Base-by-base conservation (phyloP, 2,329 filamentous ascomycete species). In the Nemania abortiva region DNA sequence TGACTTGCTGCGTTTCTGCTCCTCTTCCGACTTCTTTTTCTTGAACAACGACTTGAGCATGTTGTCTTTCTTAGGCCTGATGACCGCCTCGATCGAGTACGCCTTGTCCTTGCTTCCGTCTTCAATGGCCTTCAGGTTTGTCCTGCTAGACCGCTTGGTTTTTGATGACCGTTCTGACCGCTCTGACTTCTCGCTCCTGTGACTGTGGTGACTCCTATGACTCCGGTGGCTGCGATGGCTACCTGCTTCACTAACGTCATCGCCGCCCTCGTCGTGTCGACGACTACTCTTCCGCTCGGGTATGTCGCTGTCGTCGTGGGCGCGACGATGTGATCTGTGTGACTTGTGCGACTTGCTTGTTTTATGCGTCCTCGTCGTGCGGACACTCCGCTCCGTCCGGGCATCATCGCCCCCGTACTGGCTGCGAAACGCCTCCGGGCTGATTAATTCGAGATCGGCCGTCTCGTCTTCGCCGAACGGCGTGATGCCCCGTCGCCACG, bases 11-110 rank as follows among this genome's bases (percentile, higher is more conserved):
- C 66, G 68, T 53, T 72, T 68, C 34, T 68, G 69, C 4, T 69
- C 59, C 2, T 77, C 74, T 6, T 70, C 65, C 37, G 84, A 81
- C 78, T 86, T 86, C 79, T 86, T 88, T 79, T 82, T 85, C 81
- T 86, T 87, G 76, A 90, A 89, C 66, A 89, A 72, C 2, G 83
- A 79, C 81, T 88, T 89, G 70, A 90, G 82, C 86, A 89, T 87
- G 74, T 84, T 88, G 49, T 85, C 82, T 70, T 82, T 82, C 70
- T 80, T 79, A 10, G 84, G 82, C 49, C 83, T 79, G n/a, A 86
- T 70, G 2, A 83, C 81, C 34, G 81, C 63, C n/a, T 82, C 80
- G 56, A 81, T 72, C 6, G 75, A 75, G 53, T 77, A 78, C 11
- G 76, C 77, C 39, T 78, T 81, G 58, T 81, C 81, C 39, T 71